Conservation (phyloP, 805 yeast species). For the Blastobotrys peoriensis region DNA sequence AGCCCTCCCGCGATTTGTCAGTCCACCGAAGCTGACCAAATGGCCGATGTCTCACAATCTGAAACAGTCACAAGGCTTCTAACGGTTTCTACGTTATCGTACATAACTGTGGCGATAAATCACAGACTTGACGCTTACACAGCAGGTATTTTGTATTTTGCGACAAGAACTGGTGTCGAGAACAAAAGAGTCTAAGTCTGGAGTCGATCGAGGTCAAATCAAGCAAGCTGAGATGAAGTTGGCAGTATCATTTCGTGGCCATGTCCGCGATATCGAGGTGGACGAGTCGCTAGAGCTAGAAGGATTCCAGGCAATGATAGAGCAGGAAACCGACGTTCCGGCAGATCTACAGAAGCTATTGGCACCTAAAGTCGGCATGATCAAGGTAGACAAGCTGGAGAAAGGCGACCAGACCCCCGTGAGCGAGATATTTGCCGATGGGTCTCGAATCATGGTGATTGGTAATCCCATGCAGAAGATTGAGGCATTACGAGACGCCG, state of each 20-base stretch:
- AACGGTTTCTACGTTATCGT: not conserved
- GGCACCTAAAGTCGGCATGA: constrained; percentile 25
- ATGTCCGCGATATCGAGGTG: constrained; percentile 10
- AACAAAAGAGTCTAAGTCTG: no score
- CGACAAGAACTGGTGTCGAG: no score
- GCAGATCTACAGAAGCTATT: constrained; percentile 27
- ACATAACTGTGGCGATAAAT: no score
- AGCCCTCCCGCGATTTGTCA: no score
- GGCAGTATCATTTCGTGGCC: constrained; percentile 18
- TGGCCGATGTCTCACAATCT: not conserved
- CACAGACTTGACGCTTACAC: no score
- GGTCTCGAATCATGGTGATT: constrained; percentile 24
- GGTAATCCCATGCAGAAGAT: constrained; percentile 27
- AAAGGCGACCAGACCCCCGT: constrained; percentile 14
- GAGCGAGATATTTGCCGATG: constrained; percentile 11
- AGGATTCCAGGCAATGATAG: constrained; percentile 22
- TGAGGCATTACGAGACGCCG: constrained; percentile 21
- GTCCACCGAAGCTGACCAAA: no score
- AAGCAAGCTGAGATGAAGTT: constrained; percentile 15
- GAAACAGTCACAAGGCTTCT: not conserved
- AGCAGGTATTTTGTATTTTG: no score
- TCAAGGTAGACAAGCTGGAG: constrained; percentile 14
- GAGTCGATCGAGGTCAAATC: no score
- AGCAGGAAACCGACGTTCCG: constrained; percentile 25
- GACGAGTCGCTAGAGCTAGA: constrained; percentile 15